Evolutionary conservation across 2,329 filamentous ascomycete species (phyloP).

Genomic region (Colletotrichum sp.): DNA sequence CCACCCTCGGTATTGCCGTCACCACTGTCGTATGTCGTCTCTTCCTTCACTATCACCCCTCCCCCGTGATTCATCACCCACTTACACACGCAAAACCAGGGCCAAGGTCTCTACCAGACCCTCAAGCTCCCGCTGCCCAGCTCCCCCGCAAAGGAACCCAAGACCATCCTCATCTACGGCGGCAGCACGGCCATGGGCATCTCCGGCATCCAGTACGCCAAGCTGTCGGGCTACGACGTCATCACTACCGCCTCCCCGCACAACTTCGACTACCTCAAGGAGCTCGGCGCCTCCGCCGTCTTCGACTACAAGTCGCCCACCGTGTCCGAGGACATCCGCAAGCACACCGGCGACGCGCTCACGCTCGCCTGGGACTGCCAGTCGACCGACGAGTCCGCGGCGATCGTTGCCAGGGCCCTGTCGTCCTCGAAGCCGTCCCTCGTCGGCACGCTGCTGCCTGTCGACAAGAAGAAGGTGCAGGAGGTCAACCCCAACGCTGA

Average conservation of each 20-base stretch:
- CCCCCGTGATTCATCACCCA: not conserved
- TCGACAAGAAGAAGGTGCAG: conserved; percentile 40
- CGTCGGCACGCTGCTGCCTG: conserved; percentile 44
- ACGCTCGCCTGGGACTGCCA: conserved; percentile 31
- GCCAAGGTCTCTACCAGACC: conserved; percentile 53
- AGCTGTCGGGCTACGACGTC: conserved; percentile 37
- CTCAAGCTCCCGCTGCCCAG: conserved; percentile 52
- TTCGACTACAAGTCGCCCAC: conserved; percentile 34
- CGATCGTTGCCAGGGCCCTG: conserved; percentile 27
- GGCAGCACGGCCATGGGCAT: conserved; percentile 61
- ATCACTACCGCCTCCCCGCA: conserved; percentile 34
- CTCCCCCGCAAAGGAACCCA: conserved; percentile 36
- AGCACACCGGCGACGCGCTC: conserved; percentile 26
- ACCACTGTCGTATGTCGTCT: conserved; percentile 40
- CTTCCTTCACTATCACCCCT: not conserved
- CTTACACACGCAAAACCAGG: conserved; percentile 31
- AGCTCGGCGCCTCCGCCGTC: conserved; percentile 33
- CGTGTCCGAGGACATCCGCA: conserved; percentile 28
- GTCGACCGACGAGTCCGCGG: not conserved
- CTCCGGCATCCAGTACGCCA: conserved; percentile 45
- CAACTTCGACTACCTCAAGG: conserved; percentile 39
- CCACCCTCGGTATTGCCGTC: conserved; percentile 48
- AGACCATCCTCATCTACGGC: conserved; percentile 45
- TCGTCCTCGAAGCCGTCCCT: conserved; percentile 27
- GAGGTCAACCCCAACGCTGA: conserved; percentile 45